Evolutionary conservation across 2,329 filamentous ascomycete species (phyloP).

Genomic region (Colletotrichum graminicola): DNA sequence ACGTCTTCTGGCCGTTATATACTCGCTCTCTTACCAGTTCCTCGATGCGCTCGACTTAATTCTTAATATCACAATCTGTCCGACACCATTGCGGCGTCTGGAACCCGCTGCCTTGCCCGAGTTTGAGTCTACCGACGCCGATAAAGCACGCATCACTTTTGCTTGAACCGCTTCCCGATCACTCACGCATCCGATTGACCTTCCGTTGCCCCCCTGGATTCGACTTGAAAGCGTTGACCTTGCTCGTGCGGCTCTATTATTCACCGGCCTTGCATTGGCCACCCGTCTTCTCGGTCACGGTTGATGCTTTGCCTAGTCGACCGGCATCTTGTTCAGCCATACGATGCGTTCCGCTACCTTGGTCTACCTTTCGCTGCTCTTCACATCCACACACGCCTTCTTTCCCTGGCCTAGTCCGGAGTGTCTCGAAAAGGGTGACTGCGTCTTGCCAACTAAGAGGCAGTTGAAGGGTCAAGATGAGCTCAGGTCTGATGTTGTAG

Average conservation of each 20-base stretch:
- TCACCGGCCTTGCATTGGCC: background rate
- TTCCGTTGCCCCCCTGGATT: background rate
- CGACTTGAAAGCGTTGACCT: background rate
- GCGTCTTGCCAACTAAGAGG: slow-evolving; percentile 45
- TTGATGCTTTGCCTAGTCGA: background rate
- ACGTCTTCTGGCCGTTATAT: slow-evolving; percentile 4
- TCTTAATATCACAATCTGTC: slow-evolving; percentile 42
- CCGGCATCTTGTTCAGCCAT: slow-evolving; percentile 41
- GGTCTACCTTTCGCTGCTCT: slow-evolving; percentile 62
- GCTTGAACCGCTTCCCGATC: background rate
- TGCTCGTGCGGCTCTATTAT: background rate
- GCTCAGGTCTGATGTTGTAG: slow-evolving; percentile 20
- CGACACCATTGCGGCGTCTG: slow-evolving; percentile 40
- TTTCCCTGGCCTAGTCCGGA: slow-evolving; percentile 57
- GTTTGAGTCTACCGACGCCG: slow-evolving; percentile 7
- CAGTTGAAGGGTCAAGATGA: slow-evolving; percentile 29
- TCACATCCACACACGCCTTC: slow-evolving; percentile 61
- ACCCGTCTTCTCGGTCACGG: background rate
- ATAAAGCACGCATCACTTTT: background rate
- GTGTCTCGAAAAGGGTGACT: slow-evolving; percentile 47
- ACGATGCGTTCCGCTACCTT: slow-evolving; percentile 59
- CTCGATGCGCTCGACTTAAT: slow-evolving; percentile 38
- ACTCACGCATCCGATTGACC: slow-evolving; percentile 5
- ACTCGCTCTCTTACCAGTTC: slow-evolving; percentile 17
- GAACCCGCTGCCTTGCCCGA: slow-evolving; percentile 32